These are phyloP conservation scores for Citrus reticulata DNA, from an alignment of 345 rosid species.

Conservation along the genomic window DNA sequence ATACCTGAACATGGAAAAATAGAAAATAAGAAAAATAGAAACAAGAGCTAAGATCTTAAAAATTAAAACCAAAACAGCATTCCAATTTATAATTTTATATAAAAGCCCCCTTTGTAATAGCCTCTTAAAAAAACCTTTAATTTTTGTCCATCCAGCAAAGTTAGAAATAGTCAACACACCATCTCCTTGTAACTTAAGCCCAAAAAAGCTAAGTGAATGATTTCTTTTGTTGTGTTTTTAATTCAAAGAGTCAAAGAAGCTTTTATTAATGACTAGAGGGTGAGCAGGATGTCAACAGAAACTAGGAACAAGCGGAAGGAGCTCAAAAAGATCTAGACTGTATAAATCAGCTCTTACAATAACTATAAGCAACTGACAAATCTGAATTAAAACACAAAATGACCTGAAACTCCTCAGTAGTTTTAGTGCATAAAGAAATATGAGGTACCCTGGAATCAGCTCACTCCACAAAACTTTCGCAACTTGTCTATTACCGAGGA, in stretches of 20 bases:
- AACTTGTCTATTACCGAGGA: neutral
- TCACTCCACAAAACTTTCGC: neutral
- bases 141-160: neutral
- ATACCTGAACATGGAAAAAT: neutral
- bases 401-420: neutral
- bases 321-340: neutral
- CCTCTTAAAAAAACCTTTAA: neutral
- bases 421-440: neutral
- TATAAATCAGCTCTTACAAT: neutral
- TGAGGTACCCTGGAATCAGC: neutral
- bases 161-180: neutral
- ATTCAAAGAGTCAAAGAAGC: neutral
- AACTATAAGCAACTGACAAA: neutral
- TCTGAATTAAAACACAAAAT: neutral
- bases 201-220: neutral
- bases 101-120: neutral
- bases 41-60: neutral
- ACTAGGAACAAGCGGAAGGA: neutral
- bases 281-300: neutral
- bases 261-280: neutral
- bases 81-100: neutral
- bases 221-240: neutral
- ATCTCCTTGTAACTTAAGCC: neutral
- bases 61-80: neutral
- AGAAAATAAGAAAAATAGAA: too few species aligned